A percentile compares a stretch with the other conserved stretches of the same genome.
These are phyloP conservation scores for Leccinum subgranulosum DNA, from an alignment of 768 basidiomycete species.

Conservation along the genomic window DNA sequence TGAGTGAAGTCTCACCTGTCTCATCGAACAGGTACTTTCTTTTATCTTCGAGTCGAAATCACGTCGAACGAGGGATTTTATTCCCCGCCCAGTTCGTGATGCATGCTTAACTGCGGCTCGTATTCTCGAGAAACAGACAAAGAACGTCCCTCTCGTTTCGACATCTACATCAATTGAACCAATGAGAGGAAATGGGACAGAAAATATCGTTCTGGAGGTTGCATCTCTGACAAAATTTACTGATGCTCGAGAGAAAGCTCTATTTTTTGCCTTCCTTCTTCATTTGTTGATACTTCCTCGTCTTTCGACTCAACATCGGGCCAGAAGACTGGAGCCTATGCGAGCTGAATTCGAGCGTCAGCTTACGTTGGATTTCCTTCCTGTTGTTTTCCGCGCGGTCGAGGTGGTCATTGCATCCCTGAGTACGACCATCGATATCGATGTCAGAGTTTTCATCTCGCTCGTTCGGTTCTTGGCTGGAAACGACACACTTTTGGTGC, in stretches of 20 bases:
- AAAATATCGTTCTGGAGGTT: conserved; percentile 10
- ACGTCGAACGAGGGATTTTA: conserved; percentile 9
- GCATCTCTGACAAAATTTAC: conserved; percentile 7
- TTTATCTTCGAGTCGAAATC: conserved; percentile 52
- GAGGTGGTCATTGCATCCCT: conserved; percentile 23
- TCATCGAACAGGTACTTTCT: conserved; percentile 46
- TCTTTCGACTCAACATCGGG: conserved; percentile 40
- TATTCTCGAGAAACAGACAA: conserved; percentile 6
- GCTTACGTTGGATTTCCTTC: conserved; percentile 41
- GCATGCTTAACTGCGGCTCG: conserved; percentile 8
- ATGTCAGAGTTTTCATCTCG: conserved; percentile 49
- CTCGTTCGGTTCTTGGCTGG: conserved; percentile 39
- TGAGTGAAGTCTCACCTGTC: neutral
- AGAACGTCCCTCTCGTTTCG: neutral
- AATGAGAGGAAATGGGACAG: neutral
- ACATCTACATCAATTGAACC: neutral
- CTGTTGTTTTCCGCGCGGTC: conserved; percentile 33
- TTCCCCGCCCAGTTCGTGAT: conserved; percentile 8
- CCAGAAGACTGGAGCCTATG: conserved; percentile 31
- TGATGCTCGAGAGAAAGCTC: conserved; percentile 5
- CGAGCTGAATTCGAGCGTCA: conserved; percentile 25
- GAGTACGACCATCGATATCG: conserved; percentile 41
- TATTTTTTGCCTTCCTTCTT: conserved; percentile 38
- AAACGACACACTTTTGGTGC: conserved; percentile 17
- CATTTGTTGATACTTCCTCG: conserved; percentile 38